Conservation (phyloP, 495 filamentous ascomycete species). For the Gamarada debralockiae region DNA sequence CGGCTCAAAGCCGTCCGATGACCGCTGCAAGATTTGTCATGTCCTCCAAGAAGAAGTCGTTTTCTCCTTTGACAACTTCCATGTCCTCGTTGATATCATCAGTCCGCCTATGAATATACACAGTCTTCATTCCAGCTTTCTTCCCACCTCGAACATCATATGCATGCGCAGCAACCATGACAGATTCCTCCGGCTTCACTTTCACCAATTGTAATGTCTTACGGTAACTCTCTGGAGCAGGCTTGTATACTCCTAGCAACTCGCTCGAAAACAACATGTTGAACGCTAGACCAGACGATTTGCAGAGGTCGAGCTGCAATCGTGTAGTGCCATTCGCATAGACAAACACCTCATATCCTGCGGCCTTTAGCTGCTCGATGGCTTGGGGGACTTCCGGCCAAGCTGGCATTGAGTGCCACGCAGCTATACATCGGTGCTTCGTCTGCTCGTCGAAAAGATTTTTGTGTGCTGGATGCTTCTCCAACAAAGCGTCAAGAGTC, state of each 20-base stretch:
- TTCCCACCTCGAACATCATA: conserved; percentile 47
- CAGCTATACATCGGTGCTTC: conserved; percentile 16
- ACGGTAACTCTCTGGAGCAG: conserved; percentile 38
- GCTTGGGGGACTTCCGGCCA: conserved; percentile 42
- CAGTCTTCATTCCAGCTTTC: conserved; percentile 40
- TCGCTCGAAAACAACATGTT: conserved; percentile 50
- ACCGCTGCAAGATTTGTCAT: conserved; percentile 28
- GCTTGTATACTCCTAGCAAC: conserved; percentile 45
- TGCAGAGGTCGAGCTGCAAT: conserved; percentile 47
- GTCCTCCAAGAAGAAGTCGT: conserved; percentile 44
- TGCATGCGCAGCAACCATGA: conserved; percentile 51
- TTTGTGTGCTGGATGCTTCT: conserved; percentile 23
- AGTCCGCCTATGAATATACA: conserved; percentile 51
- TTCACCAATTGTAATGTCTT: conserved; percentile 42
- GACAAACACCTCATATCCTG: conserved; percentile 37
- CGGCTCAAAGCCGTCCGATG: no score
- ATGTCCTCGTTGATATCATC: conserved; percentile 51
- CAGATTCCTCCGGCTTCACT: conserved; percentile 40
- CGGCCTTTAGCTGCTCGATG: not conserved
- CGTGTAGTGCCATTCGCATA: conserved; percentile 53
- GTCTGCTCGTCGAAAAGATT: conserved; percentile 16
- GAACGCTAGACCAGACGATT: conserved; percentile 45
- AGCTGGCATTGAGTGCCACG: conserved; percentile 42
- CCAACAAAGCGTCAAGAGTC: conserved; percentile 33
- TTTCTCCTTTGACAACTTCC: conserved; percentile 36